Conservation (phyloP, 2,329 filamentous ascomycete genomes). For the Scopulariopsis brevicaulis region DNA sequence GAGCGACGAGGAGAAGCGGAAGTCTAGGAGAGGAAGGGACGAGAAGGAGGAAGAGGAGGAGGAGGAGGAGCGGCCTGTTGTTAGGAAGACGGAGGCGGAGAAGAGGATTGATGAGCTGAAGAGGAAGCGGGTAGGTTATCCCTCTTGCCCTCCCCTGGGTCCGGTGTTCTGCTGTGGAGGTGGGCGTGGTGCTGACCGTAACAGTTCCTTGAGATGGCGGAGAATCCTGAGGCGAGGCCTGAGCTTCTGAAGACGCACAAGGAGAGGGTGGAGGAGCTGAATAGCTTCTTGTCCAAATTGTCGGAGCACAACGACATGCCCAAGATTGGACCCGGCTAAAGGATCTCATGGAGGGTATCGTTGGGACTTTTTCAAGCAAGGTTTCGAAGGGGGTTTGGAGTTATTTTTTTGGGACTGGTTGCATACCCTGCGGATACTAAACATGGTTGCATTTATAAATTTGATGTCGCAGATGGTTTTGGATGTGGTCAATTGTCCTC, state of each 20-base stretch:
- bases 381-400: neutral
- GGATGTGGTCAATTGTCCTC: neutral
- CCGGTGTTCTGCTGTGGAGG: neutral
- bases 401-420: neutral
- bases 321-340: conserved; percentile 49
- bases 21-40: conserved; percentile 11
- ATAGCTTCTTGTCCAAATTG: conserved; percentile 80
- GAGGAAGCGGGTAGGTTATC: conserved; percentile 57
- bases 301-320: conserved; percentile 98
- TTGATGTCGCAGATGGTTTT: neutral
- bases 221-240: conserved; percentile 41
- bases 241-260: conserved; percentile 95
- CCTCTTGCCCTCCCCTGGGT: neutral
- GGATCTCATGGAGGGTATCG: neutral
- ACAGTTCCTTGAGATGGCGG: conserved; percentile 70
- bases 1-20: conserved; percentile 14
- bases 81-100: conserved; percentile 74
- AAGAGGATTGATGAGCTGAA: conserved; percentile 68
- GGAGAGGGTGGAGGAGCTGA: conserved; percentile 89
- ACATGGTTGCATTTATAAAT: neutral
- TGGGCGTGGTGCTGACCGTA: neutral
- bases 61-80: conserved; percentile 14
- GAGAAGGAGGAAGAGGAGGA: conserved; percentile 18
- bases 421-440: neutral
- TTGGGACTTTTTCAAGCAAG: neutral